Evolutionary conservation across 305 asterid species (phyloP), one percentile per base, ranked within the genome.

Genomic region (Fraxinus greggii): DNA sequence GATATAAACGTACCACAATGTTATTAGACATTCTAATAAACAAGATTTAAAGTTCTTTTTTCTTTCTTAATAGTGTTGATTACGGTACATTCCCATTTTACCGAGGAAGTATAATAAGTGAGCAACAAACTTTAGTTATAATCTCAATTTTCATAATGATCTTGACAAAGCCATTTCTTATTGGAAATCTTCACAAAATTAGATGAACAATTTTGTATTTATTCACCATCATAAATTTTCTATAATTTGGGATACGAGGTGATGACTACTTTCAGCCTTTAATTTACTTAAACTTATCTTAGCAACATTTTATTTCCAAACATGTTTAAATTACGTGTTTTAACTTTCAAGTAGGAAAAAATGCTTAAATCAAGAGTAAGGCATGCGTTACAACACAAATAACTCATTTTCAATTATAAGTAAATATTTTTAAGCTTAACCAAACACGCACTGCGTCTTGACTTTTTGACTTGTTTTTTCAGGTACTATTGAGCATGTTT

Each of bases 401-500:
- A 4, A 65, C 70, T 23, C 23, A 72, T 72, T 32, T 17, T 32
- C 42, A 70, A 70, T 32, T 70, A 32, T 5, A 29, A 70, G 8
- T 45, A 29, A 17, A 32, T 5, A 12, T 1, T 10, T 67, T 67
- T 10, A 12, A 67, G 74, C 74, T 67, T 67, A 4, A 13, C 74
- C 38, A 29, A 67, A 70, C 76, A 32, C 24, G 10, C 45, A 32
- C 26, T 15, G 40, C 2, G 0, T 72, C 42, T 32, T 32, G 76
- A 72, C 42, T 72, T 29, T 72, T 28, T 17, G 45, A 72, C 76
- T 32, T 32, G 45, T 32, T 72, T 32, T n/a, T 80, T 80, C 89
- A 95, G 99, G 99, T 95, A 35, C 80, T 95, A 45, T 81, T 94
- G 83, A 95, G 99, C 92, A 86, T 95, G 91, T 93, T 95, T 63